Percentiles rank a stretch among this genome's conserved stretches.
phyloP scores from a whole-genome alignment of 2,329 filamentous ascomycete genomes.

The Domatiomyces catenatus region DNA sequence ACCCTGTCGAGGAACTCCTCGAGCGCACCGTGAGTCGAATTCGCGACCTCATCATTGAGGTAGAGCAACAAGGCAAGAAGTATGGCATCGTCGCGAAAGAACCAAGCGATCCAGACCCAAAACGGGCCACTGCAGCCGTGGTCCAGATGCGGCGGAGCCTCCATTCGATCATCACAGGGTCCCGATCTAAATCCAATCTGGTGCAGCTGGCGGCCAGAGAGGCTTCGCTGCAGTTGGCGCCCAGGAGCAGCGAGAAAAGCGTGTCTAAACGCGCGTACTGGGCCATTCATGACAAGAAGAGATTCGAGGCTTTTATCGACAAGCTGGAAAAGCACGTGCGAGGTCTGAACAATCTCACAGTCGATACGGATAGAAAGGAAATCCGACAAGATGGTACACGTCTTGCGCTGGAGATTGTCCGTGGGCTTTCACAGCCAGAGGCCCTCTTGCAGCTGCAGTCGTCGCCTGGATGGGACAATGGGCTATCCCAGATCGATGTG shows the following conservation, averaged over 20 bases:
- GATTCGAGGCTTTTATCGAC: constrained; percentile 1
- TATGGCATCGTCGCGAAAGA: neutral
- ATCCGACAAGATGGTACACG: neutral
- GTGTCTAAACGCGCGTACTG: constrained; percentile 1
- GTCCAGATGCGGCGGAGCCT: constrained; percentile 1
- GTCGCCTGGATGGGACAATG: neutral
- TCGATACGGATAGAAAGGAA: constrained; percentile 1
- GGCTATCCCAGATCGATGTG: neutral
- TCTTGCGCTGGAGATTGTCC: constrained; percentile 1
- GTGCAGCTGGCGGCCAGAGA: neutral
- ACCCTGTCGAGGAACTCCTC: constrained; percentile 1
- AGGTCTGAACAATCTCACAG: neutral
- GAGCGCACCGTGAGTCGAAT: neutral
- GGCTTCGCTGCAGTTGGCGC: neutral
- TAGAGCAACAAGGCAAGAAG: neutral
- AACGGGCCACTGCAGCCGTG: neutral
- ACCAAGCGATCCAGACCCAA: neutral
- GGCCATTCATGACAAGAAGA: constrained; percentile 2
- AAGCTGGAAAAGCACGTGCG: constrained; percentile 1
- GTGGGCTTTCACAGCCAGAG: constrained; percentile 1
- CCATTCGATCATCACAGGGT: neutral
- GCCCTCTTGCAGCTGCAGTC: neutral
- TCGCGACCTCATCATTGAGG: constrained; percentile 1
- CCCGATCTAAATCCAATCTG: constrained; percentile 1
- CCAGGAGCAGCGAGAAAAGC: neutral